Percentiles rank a stretch among this genome's conserved stretches.
These are phyloP conservation scores for Cochlearia excelsa DNA, from an alignment of 345 rosid species.

Conservation along the genomic window DNA sequence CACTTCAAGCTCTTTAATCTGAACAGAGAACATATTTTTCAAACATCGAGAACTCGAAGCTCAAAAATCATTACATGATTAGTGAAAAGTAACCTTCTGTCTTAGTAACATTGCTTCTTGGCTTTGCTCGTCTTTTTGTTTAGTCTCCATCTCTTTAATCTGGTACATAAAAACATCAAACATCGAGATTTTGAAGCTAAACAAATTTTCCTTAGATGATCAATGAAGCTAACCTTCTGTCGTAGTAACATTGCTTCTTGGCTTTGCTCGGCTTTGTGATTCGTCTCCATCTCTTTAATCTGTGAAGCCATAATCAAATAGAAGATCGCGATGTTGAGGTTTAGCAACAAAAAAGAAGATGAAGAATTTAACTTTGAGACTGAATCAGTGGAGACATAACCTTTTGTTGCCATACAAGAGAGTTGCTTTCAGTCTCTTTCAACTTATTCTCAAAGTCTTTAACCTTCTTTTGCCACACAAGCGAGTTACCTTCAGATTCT, in stretches of 20 bases:
- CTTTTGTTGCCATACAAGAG: slow-evolving; percentile 57
- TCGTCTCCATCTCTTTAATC: slow-evolving; percentile 67
- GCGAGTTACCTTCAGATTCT: slow-evolving; percentile 49
- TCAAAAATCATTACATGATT: neutral
- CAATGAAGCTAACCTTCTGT: slow-evolving; percentile 43
- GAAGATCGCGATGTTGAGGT: neutral
- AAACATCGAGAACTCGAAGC: neutral
- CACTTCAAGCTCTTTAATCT: slow-evolving; percentile 85
- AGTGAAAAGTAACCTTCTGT: slow-evolving; percentile 43
- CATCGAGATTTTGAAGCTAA: neutral
- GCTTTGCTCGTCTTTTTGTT: slow-evolving; percentile 54
- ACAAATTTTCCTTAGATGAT: neutral
- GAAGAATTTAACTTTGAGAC: slow-evolving; percentile 10
- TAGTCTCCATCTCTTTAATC: slow-evolving; percentile 67
- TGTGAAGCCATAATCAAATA: slow-evolving; percentile 29
- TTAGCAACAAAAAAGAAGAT: neutral
- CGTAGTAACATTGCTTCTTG: slow-evolving; percentile 51
- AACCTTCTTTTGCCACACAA: slow-evolving; percentile 63
- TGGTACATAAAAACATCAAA: slow-evolving; percentile 13
- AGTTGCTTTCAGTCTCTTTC: slow-evolving; percentile 51
- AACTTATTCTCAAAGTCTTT: slow-evolving; percentile 66
- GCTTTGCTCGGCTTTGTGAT: slow-evolving; percentile 54
- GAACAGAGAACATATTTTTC: slow-evolving; percentile 1
- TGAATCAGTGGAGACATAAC: slow-evolving; percentile 33
- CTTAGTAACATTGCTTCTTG: slow-evolving; percentile 51